A percentile compares a stretch with the other conserved stretches of the same genome.
phyloP scores from a whole-genome alignment of 495 filamentous ascomycete genomes.

The Trypethelium eluteriae region DNA sequence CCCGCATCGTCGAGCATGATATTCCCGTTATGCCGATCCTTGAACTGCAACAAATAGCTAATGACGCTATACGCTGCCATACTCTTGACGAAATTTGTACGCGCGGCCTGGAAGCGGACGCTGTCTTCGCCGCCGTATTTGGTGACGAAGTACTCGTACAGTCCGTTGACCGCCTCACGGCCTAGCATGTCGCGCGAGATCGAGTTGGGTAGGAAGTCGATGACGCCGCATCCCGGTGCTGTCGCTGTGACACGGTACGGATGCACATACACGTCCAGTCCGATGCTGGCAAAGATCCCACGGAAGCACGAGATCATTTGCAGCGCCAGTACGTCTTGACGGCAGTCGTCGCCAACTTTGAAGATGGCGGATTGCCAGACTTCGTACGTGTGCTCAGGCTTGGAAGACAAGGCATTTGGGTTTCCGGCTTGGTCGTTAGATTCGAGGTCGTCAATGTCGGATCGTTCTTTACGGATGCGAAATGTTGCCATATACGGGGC shows the following conservation, averaged over 20 bases:
- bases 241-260: conserved; percentile 98
- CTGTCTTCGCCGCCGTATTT: conserved; percentile 96
- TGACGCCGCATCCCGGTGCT: conserved; percentile 94
- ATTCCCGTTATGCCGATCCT: conserved; percentile 98
- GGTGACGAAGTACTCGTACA: conserved; percentile 96
- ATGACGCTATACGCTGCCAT: conserved; percentile 99
- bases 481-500: conserved; percentile 99
- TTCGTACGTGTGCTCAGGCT: conserved; percentile 53
- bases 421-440: conserved; percentile 24
- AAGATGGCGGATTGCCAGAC: conserved; percentile 99
- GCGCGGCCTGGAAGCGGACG: conserved; percentile 85
- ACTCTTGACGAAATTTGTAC: conserved; percentile 96
- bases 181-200: conserved; percentile 99
- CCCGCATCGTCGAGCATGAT: conserved; percentile 98
- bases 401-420: conserved; percentile 18
- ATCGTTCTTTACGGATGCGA: conserved; percentile 69
- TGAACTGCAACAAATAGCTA: conserved; percentile 94
- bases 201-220: conserved; percentile 93
- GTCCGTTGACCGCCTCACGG: conserved; percentile 90
- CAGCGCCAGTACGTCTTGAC: conserved; percentile 90
- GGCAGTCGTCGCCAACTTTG: conserved; percentile 98
- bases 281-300: conserved; percentile 88
- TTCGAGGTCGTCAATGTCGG: conserved; percentile 41
- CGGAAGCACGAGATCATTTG: conserved; percentile 98
- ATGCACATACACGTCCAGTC: conserved; percentile 92